Evolutionary conservation across 1,284 basidiomycete species (phyloP).

Genomic region (Apiotrichum laibachii): DNA sequence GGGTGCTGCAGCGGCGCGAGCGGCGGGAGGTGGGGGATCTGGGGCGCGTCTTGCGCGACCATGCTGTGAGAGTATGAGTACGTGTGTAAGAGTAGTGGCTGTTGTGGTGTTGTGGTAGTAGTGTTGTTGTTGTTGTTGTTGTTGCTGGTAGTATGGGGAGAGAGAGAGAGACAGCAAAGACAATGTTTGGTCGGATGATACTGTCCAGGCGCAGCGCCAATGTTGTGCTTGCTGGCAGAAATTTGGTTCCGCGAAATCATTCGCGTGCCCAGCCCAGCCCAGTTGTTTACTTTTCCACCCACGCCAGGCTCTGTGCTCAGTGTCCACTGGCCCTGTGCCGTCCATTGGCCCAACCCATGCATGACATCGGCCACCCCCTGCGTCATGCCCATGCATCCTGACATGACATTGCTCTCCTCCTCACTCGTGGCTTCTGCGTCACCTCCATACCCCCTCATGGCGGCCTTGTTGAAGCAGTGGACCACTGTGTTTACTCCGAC

Average conservation of each 20-base stretch:
- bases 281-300: too few species aligned
- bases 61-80: not conserved
- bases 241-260: slow-evolving; percentile 14
- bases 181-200: not conserved
- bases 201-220: not conserved
- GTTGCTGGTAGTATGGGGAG: not conserved
- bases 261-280: slow-evolving; percentile 3
- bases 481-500: too few species aligned
- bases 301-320: too few species aligned
- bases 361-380: too few species aligned
- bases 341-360: too few species aligned
- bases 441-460: too few species aligned
- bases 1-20: not conserved
- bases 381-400: too few species aligned
- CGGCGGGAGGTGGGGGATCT: not conserved
- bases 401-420: too few species aligned
- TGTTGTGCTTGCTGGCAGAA: not conserved
- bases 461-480: too few species aligned
- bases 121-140: too few species aligned
- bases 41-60: not conserved
- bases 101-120: not conserved
- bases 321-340: too few species aligned
- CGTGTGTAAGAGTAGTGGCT: not conserved
- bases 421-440: too few species aligned
- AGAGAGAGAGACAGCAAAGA: not conserved